Percentiles rank a stretch among this genome's conserved stretches.
phyloP scores from a whole-genome alignment of 2,329 filamentous ascomycete genomes.

The Penicillium hesseltinei region DNA sequence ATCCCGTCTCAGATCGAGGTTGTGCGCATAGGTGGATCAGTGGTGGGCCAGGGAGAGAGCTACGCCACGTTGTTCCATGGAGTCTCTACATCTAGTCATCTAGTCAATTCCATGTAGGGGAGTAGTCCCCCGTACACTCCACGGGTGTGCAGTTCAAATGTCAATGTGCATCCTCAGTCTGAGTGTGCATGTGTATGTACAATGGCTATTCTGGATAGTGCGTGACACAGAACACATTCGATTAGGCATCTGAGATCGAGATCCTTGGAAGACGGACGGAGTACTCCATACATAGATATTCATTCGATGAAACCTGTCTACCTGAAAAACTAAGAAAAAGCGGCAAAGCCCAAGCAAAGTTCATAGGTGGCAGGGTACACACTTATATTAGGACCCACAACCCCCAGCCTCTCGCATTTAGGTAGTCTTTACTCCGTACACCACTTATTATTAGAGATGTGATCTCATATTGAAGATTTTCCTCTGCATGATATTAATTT shows the following conservation, averaged over 20 bases:
- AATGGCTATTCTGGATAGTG: neutral
- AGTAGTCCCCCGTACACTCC: neutral
- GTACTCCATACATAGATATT: neutral
- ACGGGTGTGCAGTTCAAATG: neutral
- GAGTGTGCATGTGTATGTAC: neutral
- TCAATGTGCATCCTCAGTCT: neutral
- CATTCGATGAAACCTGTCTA: neutral
- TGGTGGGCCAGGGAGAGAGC: neutral
- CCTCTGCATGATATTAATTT: neutral
- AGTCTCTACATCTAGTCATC: neutral
- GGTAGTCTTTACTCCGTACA: neutral
- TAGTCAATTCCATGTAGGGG: neutral
- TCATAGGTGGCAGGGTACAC: constrained; percentile 3
- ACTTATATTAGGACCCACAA: neutral
- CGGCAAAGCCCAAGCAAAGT: constrained; percentile 4
- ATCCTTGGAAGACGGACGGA: neutral
- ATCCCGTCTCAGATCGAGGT: neutral
- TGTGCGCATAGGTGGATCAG: neutral
- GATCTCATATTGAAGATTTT: constrained; percentile 1
- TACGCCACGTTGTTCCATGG: neutral
- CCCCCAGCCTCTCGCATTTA: constrained; percentile 3
- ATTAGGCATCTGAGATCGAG: neutral
- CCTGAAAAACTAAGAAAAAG: constrained; percentile 1
- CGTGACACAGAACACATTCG: neutral
- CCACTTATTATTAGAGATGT: neutral